These are phyloP conservation scores for Durusdinium trenchii DNA, from an alignment of 73 alveolate species.

Conservation along the genomic window DNA sequence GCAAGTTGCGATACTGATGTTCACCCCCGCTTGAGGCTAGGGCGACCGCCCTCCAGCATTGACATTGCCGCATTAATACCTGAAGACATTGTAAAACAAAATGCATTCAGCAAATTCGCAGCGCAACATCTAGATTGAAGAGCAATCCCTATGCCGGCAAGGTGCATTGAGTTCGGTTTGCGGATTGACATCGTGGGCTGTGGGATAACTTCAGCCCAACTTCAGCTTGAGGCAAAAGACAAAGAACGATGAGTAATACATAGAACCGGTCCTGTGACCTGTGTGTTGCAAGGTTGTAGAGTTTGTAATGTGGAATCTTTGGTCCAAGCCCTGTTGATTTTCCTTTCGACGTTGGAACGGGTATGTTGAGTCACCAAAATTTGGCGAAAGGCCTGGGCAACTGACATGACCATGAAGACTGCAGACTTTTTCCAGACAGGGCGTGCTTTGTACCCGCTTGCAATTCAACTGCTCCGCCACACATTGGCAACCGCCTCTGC, in stretches of 20 bases:
- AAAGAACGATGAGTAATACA: no score
- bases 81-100: background rate
- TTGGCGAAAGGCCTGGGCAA: background rate
- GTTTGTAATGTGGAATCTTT: no score
- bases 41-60: background rate
- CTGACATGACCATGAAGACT: background rate
- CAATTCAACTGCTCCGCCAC: constrained; percentile 65
- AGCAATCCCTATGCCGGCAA: background rate
- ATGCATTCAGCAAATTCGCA: background rate
- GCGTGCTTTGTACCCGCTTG: background rate
- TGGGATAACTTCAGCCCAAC: constrained; percentile 91
- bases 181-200: constrained; percentile 83
- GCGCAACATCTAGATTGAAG: background rate
- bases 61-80: constrained; percentile 90
- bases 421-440: background rate
- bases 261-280: no score
- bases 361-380: no score
- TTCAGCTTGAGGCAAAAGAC: constrained; percentile 31
- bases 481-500: constrained; percentile 76
- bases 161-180: constrained; percentile 78
- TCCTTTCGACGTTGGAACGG: no score
- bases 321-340: no score
- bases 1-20: background rate
- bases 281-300: no score
- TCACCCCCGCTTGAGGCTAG: background rate